phyloP scores from a whole-genome alignment of 371 early-diverging fungal species.

The Thermomucor indicae-seudaticae region DNA sequence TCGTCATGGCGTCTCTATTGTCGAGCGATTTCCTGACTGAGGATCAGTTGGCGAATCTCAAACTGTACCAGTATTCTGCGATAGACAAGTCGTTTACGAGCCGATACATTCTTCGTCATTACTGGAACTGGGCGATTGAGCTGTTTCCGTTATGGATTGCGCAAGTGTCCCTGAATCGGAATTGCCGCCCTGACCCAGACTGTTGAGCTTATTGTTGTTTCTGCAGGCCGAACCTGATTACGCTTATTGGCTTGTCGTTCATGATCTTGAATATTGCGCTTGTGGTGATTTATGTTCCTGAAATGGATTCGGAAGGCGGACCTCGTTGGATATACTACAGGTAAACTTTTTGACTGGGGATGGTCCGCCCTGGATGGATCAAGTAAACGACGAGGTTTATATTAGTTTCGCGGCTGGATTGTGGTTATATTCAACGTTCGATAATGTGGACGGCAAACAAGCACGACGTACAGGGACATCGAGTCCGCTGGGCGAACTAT shows the following conservation, averaged over 20 bases:
- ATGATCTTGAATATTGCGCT: constrained; percentile 75
- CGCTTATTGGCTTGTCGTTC: constrained; percentile 89
- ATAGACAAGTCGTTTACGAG: constrained; percentile 84
- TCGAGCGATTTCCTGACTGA: constrained; percentile 47
- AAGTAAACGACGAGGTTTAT: not conserved
- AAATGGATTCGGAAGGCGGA: constrained; percentile 32
- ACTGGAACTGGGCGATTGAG: constrained; percentile 87
- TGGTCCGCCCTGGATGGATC: not conserved
- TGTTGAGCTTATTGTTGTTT: not conserved
- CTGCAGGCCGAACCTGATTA: constrained; percentile 93
- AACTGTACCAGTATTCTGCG: constrained; percentile 77
- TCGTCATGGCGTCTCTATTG: constrained; percentile 8
- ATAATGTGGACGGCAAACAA: constrained; percentile 98
- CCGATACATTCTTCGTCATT: constrained; percentile 78
- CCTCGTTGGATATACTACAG: constrained; percentile 49
- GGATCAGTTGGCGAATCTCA: constrained; percentile 70
- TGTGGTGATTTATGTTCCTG: constrained; percentile 45
- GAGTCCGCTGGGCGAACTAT: constrained; percentile 95
- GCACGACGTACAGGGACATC: constrained; percentile 91
- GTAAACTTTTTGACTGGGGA: not conserved
- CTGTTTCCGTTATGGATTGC: constrained; percentile 92
- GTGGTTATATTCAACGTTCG: constrained; percentile 95
- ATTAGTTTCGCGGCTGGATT: constrained; percentile 74
- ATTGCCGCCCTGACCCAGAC: not conserved
- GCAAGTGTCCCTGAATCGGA: constrained; percentile 46